These are phyloP conservation scores for Lunularia cruciata DNA, from an alignment of 225 moss, liverwort and hornwort genomes.

Conservation along the genomic window DNA sequence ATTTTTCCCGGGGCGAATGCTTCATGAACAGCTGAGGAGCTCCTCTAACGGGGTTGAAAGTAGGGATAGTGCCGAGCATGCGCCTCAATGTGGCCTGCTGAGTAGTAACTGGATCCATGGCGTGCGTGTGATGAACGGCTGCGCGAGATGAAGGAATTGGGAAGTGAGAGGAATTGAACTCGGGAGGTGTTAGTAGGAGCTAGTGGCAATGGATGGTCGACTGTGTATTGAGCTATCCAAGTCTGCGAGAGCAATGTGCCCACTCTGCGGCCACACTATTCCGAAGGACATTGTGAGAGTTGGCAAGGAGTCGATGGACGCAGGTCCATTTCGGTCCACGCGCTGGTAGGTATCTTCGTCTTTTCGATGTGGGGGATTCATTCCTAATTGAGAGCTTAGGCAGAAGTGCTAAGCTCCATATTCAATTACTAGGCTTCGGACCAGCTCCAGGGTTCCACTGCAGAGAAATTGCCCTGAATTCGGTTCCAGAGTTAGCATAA, in stretches of 20 bases:
- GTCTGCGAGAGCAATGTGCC: slow-evolving; percentile 47
- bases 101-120: neutral
- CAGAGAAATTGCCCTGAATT: no score
- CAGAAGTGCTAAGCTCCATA: no score
- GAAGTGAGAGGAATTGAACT: neutral
- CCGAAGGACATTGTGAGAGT: slow-evolving; percentile 38
- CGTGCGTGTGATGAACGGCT: neutral
- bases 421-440: no score
- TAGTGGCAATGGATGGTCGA: slow-evolving; percentile 21
- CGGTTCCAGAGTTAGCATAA: no score
- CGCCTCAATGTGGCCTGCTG: no score
- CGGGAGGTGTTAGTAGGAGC: neutral
- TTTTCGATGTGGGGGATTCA: no score
- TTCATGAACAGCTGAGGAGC: neutral
- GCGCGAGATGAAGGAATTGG: neutral
- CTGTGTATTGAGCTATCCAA: slow-evolving; percentile 26
- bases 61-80: neutral
- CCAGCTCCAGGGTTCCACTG: no score
- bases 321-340: slow-evolving; percentile 13
- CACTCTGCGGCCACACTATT: slow-evolving; percentile 38
- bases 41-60: neutral
- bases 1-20: slow-evolving; percentile 11
- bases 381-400: no score
- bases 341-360: slow-evolving; percentile 24
- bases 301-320: slow-evolving; percentile 31